Evolutionary conservation across 768 basidiomycete species (phyloP), one percentile per base, ranked within the genome.

Genomic region (Tylopilus plumbeoviolaceoides): DNA sequence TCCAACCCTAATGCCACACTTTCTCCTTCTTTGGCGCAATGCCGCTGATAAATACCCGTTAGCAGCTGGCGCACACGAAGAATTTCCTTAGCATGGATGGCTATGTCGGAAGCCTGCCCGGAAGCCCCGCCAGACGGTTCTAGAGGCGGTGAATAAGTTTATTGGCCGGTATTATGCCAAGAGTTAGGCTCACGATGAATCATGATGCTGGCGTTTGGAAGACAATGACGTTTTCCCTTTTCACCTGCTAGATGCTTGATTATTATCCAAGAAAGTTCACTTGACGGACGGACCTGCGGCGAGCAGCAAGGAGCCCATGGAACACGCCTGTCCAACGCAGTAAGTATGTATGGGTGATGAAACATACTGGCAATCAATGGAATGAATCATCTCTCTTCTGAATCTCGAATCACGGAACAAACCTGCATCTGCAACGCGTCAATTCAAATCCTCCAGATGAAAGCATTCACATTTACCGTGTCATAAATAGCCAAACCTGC

Each of bases 401-500:
- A 42, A 51, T 30, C 23, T 50, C 47, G 44, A 27, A 44, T 44
- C 38, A 47, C 45, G 46, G 33, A 44, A 61, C 71, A 44, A 71
- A 87, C 85, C 84, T 88, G 84, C 83, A 89, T 87, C 85, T 88
- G 70, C 28, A 55, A 58, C 59, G 57, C 20, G 45, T 66, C 48
- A 67, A 52, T 20, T 48, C n/a, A 38, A 47, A 52, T 50, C 18
- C 50, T 52, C 45, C 7, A 43, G 21, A 51, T 47, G 40, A 52
- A 55, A 44, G n/a, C 28, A 21, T 35, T 20, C 36, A 35, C 35
- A 58, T 84, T 62, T 73, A 95, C 93, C 63, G 95, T 98, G 65
- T 98, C 95, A 73, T 98, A 98, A 45, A 98, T 95, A 17, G 95
- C 95, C 54, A 98, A 75, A 9, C 95, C 95, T 44, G 94, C 92